Percentiles rank a stretch among this genome's conserved stretches.
phyloP scores from a whole-genome alignment of 2,329 filamentous ascomycete genomes.

The Aspergillus piperis region DNA sequence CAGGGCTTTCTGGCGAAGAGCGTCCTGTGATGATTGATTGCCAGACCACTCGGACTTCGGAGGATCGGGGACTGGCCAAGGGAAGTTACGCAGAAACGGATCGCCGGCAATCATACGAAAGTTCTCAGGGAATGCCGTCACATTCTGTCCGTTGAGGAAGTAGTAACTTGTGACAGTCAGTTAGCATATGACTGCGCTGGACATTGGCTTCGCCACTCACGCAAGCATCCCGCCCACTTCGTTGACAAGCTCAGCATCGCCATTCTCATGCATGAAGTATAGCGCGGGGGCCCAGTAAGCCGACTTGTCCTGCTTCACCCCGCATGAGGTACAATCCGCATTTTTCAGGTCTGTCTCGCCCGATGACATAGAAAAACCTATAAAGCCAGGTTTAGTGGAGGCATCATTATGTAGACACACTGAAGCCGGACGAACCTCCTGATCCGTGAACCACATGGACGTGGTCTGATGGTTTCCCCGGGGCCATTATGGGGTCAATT shows the following conservation, averaged over 20 bases:
- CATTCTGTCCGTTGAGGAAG: constrained; percentile 66
- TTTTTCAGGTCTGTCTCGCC: constrained; percentile 58
- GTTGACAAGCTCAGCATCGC: constrained; percentile 66
- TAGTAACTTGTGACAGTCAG: constrained; percentile 67
- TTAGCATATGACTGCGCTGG: constrained; percentile 2
- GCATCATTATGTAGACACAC: background rate
- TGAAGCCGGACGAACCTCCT: constrained; percentile 61
- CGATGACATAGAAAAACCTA: constrained; percentile 66
- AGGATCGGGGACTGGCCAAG: constrained; percentile 65
- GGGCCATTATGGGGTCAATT: constrained; percentile 74
- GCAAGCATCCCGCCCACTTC: constrained; percentile 83
- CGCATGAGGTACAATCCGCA: constrained; percentile 77
- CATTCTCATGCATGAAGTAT: constrained; percentile 73
- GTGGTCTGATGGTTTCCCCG: constrained; percentile 63
- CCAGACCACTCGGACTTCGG: constrained; percentile 70
- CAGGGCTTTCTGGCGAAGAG: constrained; percentile 75
- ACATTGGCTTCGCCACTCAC: constrained; percentile 54
- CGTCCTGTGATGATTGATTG: constrained; percentile 66
- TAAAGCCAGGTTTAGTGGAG: constrained; percentile 11
- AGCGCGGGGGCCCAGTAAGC: constrained; percentile 81
- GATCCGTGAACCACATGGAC: constrained; percentile 76
- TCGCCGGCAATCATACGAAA: constrained; percentile 84
- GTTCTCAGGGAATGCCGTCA: constrained; percentile 72
- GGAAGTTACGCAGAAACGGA: constrained; percentile 68
- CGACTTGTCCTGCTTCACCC: constrained; percentile 78